A percentile compares a stretch with the other conserved stretches of the same genome.
Conservation (phyloP, 2,329 filamentous ascomycete species). For the Colletotrichum navitas region DNA sequence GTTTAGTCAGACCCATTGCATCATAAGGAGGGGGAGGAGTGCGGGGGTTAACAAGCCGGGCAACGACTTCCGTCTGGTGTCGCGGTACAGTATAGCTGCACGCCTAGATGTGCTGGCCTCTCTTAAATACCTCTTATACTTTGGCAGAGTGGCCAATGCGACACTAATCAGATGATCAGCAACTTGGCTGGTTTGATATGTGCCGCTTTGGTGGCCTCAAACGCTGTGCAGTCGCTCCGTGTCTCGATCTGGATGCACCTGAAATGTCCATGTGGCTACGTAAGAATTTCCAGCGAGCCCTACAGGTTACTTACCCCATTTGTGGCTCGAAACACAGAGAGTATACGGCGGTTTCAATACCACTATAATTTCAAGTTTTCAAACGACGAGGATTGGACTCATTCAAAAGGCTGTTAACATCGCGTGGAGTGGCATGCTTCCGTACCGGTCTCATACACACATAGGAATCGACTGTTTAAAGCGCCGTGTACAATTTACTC, state of each 20-base stretch:
- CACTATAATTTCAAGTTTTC: neutral
- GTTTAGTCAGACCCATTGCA: slow-evolving; percentile 17
- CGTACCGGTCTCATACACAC: too few species aligned
- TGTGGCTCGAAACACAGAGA: neutral
- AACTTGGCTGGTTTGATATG: too few species aligned
- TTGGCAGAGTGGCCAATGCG: neutral
- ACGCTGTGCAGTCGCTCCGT: neutral
- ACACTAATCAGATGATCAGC: neutral
- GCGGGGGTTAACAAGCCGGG: slow-evolving; percentile 32
- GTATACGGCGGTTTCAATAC: too few species aligned
- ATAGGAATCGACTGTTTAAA: neutral
- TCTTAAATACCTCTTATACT: neutral
- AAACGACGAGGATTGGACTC: neutral
- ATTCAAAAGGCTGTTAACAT: neutral
- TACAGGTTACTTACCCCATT: neutral
- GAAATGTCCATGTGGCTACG: neutral
- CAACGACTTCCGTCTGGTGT: slow-evolving; percentile 34
- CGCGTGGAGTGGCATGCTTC: too few species aligned
- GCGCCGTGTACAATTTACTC: too few species aligned
- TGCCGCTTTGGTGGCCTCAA: neutral
- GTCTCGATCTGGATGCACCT: too few species aligned
- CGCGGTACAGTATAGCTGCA: neutral
- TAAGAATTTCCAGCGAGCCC: neutral
- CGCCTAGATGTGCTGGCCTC: neutral
- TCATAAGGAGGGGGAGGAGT: slow-evolving; percentile 37